Conservation (phyloP, 2,329 filamentous ascomycete genomes). For the Stachybotrys chartarum region DNA sequence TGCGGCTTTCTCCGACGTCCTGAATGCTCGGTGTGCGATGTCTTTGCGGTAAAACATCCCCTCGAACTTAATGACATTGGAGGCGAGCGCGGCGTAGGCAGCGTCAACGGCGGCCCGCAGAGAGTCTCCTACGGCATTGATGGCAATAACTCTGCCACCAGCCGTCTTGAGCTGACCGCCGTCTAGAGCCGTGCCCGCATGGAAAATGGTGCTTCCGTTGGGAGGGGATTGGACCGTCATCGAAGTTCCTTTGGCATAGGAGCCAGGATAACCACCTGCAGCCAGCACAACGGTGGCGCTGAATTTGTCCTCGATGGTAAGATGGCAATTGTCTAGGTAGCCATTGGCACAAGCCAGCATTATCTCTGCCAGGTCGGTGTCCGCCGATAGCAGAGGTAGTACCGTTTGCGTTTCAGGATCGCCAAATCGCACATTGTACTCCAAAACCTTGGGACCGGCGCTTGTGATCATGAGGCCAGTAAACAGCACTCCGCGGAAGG, state of each 20-base stretch:
- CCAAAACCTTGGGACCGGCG: constrained; percentile 71
- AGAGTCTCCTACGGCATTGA: constrained; percentile 67
- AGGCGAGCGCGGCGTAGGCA: constrained; percentile 77
- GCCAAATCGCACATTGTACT: constrained; percentile 91
- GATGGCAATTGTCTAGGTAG: constrained; percentile 60
- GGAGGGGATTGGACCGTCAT: constrained; percentile 43
- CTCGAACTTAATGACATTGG: constrained; percentile 65
- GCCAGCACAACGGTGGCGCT: constrained; percentile 92
- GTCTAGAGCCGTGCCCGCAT: constrained; percentile 73
- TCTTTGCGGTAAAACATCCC: constrained; percentile 90
- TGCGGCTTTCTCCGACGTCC: constrained; percentile 35
- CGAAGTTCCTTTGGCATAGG: constrained; percentile 71
- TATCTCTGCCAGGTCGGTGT: constrained; percentile 80
- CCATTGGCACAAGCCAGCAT: constrained; percentile 80
- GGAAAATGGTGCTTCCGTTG: constrained; percentile 66
- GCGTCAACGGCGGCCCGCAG: constrained; percentile 77
- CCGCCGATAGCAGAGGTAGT: constrained; percentile 65
- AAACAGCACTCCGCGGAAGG: constrained; percentile 70
- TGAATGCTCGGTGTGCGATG: constrained; percentile 74
- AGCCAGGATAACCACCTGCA: constrained; percentile 81
- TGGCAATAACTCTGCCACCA: constrained; percentile 87
- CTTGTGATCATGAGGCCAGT: constrained; percentile 92
- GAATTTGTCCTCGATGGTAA: constrained; percentile 63
- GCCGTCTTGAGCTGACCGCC: constrained; percentile 62
- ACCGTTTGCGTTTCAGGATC: constrained; percentile 89